phyloP scores from a whole-genome alignment of 164 flowering plant species.

The Umbilicus rupestris region DNA sequence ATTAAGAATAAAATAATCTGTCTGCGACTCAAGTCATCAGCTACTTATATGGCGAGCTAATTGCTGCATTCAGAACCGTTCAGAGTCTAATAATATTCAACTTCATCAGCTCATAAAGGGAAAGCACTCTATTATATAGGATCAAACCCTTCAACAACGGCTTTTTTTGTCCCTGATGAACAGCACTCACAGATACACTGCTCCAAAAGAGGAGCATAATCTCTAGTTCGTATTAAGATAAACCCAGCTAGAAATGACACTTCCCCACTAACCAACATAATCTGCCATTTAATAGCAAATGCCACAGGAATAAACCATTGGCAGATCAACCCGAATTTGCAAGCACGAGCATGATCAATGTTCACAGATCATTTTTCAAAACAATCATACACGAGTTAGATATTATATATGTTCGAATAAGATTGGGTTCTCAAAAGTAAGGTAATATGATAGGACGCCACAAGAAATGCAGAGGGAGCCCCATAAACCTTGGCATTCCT shows the following conservation, averaged over 20 bases:
- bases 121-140: neutral
- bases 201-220: constrained; percentile 1
- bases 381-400: neutral
- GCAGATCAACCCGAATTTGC: neutral
- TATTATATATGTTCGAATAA: neutral
- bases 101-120: neutral
- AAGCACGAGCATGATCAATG: neutral
- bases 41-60: neutral
- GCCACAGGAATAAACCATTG: neutral
- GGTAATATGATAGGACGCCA: neutral
- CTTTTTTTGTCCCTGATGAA: neutral
- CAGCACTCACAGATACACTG: neutral
- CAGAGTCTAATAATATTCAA: neutral
- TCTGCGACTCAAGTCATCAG: neutral
- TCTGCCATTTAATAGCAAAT: neutral
- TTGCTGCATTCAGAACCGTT: neutral
- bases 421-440: neutral
- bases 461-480: neutral
- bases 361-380: neutral
- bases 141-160: neutral
- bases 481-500: no score
- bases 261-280: neutral
- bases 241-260: neutral
- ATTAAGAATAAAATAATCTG: neutral
- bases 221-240: neutral